phyloP scores from a whole-genome alignment of 257 asterid genomes.

The Cruciata laevipes region DNA sequence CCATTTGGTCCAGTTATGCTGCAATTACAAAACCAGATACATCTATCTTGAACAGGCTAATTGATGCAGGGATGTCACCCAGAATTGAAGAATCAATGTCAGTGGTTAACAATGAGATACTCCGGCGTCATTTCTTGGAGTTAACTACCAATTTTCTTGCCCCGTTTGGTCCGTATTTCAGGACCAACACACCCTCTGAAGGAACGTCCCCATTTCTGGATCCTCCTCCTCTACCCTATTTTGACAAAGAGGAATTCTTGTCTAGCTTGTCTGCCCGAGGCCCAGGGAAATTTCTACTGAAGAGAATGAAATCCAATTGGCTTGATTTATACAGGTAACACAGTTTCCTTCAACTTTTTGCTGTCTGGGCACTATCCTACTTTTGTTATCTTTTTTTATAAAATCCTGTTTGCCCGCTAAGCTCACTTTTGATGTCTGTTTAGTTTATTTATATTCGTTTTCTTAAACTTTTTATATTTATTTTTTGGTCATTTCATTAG shows the following conservation, averaged over 20 bases:
- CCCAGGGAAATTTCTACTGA: conserved; percentile 85
- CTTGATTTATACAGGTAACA: conserved; percentile 86
- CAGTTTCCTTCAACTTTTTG: not conserved
- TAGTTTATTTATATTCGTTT: too few species aligned
- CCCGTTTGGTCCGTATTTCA: conserved; percentile 94
- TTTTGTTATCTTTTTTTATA: not conserved
- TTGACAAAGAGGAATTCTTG: conserved; percentile 70
- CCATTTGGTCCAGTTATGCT: conserved; percentile 77
- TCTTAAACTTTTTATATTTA: conserved; percentile 3
- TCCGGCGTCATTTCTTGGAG: conserved; percentile 98
- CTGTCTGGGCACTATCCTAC: not conserved
- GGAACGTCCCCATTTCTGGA: conserved; percentile 82
- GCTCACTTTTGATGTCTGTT: not conserved
- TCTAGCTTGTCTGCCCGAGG: conserved; percentile 70
- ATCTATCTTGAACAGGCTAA: conserved; percentile 82
- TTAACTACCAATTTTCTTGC: conserved; percentile 95
- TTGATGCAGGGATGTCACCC: conserved; percentile 98
- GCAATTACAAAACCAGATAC: conserved; percentile 90
- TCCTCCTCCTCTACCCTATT: conserved; percentile 85
- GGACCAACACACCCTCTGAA: conserved; percentile 82
- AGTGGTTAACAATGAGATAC: conserved; percentile 92
- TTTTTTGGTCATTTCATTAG: conserved; percentile 9
- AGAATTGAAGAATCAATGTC: conserved; percentile 99
- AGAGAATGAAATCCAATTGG: conserved; percentile 94
- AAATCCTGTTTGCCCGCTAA: not conserved